Percentiles rank a stretch among this genome's conserved stretches.
These are phyloP conservation scores for Russula sp. DNA, from an alignment of 768 basidiomycete genomes.

Conservation along the genomic window DNA sequence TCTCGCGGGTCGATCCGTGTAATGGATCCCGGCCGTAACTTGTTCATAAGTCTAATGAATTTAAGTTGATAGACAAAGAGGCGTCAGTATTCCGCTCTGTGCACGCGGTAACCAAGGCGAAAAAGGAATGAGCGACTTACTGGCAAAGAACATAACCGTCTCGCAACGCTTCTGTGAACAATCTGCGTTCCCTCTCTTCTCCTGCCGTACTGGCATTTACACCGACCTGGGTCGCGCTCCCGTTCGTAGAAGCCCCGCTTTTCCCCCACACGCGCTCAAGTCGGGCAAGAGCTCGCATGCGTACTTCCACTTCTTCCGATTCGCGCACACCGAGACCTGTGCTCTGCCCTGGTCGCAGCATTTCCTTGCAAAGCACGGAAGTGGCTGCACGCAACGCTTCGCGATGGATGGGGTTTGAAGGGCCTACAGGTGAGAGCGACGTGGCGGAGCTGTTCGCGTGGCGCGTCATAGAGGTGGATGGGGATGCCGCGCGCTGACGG, in stretches of 20 bases:
- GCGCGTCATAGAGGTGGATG: slow-evolving; percentile 39
- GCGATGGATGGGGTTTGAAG: slow-evolving; percentile 53
- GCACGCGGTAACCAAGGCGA: slow-evolving; percentile 6
- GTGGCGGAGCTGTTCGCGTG: slow-evolving; percentile 55
- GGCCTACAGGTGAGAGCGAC: slow-evolving; percentile 38
- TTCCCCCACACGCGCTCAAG: slow-evolving; percentile 75
- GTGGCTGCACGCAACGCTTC: slow-evolving; percentile 64
- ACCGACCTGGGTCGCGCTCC: slow-evolving; percentile 37
- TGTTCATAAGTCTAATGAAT: slow-evolving; percentile 64
- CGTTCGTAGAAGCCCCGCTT: slow-evolving; percentile 42
- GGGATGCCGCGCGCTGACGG: slow-evolving; percentile 27
- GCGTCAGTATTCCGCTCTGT: slow-evolving; percentile 10
- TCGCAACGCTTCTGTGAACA: slow-evolving; percentile 68
- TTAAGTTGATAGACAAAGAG: slow-evolving; percentile 21
- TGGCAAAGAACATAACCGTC: slow-evolving; percentile 89
- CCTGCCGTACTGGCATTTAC: slow-evolving; percentile 44
- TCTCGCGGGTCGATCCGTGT: slow-evolving; percentile 60
- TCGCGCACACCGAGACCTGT: slow-evolving; percentile 48
- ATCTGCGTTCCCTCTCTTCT: slow-evolving; percentile 68
- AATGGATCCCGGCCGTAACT: slow-evolving; percentile 56
- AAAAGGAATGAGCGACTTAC: slow-evolving; percentile 44
- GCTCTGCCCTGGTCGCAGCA: slow-evolving; percentile 54
- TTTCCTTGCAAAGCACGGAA: slow-evolving; percentile 59
- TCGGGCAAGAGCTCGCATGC: slow-evolving; percentile 53
- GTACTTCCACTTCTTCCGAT: slow-evolving; percentile 71